Percentiles rank a stretch among this genome's conserved stretches.
Evolutionary conservation across 352 stramenopile genomes (phyloP).

Genomic region (Blastocystis sp.): DNA sequence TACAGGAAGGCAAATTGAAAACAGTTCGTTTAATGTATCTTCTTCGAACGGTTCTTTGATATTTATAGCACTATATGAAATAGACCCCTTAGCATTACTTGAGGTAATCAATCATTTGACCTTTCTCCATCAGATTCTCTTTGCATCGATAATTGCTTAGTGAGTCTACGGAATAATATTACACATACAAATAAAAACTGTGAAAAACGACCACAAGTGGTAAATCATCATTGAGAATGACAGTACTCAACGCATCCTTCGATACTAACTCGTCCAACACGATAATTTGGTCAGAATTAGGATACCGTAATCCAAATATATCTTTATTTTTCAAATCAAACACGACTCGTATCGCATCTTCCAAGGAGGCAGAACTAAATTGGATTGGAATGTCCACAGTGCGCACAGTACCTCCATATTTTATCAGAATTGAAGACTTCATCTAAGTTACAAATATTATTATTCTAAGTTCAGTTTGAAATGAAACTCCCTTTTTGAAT

Average conservation of each 20-base stretch:
- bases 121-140: background rate
- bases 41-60: background rate
- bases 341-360: background rate
- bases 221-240: background rate
- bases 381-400: background rate
- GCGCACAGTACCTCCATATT: background rate
- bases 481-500: background rate
- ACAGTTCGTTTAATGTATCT: background rate
- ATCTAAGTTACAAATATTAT: background rate
- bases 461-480: background rate
- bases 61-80: background rate
- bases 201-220: constrained; percentile 20
- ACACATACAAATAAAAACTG: background rate
- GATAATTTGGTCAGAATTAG: background rate
- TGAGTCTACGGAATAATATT: background rate
- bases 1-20: background rate
- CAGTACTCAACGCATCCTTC: background rate
- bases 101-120: background rate
- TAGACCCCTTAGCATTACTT: background rate
- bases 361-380: constrained; percentile 18
- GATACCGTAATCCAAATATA: constrained; percentile 20
- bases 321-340: constrained; percentile 7
- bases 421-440: background rate
- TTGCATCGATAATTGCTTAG: constrained; percentile 34
- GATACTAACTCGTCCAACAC: background rate